These are phyloP conservation scores for Rhizophora mangle DNA, from an alignment of 345 rosid species.

Conservation along the genomic window DNA sequence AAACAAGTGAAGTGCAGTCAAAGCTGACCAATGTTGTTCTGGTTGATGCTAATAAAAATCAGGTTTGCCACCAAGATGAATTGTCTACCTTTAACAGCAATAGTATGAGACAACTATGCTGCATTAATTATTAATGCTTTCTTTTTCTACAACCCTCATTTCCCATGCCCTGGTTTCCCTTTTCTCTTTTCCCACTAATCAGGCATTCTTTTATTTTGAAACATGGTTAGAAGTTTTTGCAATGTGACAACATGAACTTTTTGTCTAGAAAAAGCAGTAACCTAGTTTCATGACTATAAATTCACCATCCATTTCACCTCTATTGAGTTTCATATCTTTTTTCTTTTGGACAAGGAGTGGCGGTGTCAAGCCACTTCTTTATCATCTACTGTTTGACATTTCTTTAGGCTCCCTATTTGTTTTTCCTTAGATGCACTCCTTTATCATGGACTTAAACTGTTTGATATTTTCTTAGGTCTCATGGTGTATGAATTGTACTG, in stretches of 20 bases:
- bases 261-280: no score
- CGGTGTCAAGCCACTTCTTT: no score
- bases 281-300: no score
- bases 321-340: no score
- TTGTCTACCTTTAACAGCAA: background rate
- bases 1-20: constrained; percentile 64
- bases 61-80: constrained; percentile 37
- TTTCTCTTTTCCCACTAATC: background rate
- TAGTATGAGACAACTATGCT: background rate
- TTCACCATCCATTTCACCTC: no score
- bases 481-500: background rate
- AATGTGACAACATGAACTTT: background rate
- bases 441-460: no score
- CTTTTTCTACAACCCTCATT: background rate
- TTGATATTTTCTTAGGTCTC: background rate
- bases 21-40: constrained; percentile 42
- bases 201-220: background rate
- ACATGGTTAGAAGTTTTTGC: background rate
- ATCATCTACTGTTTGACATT: no score
- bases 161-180: background rate
- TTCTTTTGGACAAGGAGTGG: no score
- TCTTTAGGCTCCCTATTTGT: background rate
- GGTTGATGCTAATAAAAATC: constrained; percentile 66
- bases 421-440: no score
- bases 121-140: background rate